A percentile compares a stretch with the other conserved stretches of the same genome.
phyloP scores from a whole-genome alignment of 2,329 filamentous ascomycete species.

The Phialocephala subalpina region DNA sequence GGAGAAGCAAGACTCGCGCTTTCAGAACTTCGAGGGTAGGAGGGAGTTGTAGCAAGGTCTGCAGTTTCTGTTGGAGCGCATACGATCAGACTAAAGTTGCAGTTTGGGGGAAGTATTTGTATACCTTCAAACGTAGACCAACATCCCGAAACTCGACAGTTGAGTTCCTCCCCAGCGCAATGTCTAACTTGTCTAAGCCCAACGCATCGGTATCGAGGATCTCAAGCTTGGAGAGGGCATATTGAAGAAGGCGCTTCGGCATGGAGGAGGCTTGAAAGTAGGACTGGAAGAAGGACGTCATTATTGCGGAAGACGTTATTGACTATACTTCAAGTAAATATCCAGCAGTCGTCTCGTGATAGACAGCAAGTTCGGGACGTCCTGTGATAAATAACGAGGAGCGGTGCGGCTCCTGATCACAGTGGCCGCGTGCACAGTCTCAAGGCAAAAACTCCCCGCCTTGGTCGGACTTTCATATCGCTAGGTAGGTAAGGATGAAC shows the following conservation, averaged over 20 bases:
- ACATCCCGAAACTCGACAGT: constrained; percentile 89
- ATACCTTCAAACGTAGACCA: constrained; percentile 78
- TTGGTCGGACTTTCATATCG: constrained; percentile 32
- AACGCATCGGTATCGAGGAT: constrained; percentile 88
- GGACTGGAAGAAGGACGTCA: constrained; percentile 45
- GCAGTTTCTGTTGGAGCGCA: constrained; percentile 71
- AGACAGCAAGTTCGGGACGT: constrained; percentile 6
- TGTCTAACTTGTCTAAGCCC: constrained; percentile 85
- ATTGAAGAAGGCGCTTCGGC: constrained; percentile 88
- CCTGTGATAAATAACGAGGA: constrained; percentile 25
- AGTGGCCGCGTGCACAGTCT: constrained; percentile 37
- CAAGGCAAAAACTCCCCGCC: constrained; percentile 23
- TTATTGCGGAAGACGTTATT: constrained; percentile 27
- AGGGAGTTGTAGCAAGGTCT: constrained; percentile 77
- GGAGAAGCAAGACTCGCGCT: constrained; percentile 78
- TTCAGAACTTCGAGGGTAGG: constrained; percentile 73
- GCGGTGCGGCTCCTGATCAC: constrained; percentile 32
- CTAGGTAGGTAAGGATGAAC: constrained; percentile 7
- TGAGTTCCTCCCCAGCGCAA: constrained; percentile 82
- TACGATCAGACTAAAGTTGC: neutral
- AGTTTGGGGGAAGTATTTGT: constrained; percentile 36
- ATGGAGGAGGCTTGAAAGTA: constrained; percentile 64
- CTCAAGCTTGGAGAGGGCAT: constrained; percentile 83
- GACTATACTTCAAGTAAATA: constrained; percentile 2
- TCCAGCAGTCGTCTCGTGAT: constrained; percentile 11